Evolutionary conservation across 306 rosid genomes (phyloP).

Genomic region (Macrotyloma uniflorum): DNA sequence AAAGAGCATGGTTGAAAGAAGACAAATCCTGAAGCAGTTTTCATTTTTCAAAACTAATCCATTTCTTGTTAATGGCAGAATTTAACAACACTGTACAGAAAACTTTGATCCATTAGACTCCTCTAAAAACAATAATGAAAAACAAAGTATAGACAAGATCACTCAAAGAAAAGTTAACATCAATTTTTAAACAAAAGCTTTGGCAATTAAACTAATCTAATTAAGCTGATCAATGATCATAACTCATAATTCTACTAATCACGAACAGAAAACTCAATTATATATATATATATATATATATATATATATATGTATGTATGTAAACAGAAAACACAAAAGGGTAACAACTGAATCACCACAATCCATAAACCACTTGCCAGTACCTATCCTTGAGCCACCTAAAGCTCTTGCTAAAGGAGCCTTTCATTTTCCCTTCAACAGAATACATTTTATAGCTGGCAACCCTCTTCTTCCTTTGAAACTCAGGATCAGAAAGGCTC

Average conservation of each 20-base stretch:
- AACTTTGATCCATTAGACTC: neutral
- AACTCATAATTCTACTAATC: conserved; percentile 31
- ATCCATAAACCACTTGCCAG: conserved; percentile 70
- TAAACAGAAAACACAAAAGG: neutral
- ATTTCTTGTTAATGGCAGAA: no score
- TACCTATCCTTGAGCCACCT: conserved; percentile 88
- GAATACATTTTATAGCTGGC: conserved; percentile 89
- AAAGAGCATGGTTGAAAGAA: no score
- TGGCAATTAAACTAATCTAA: neutral
- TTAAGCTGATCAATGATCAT: conserved; percentile 6
- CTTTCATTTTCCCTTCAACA: conserved; percentile 85
- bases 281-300: neutral
- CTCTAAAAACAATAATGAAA: neutral
- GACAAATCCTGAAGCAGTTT: no score
- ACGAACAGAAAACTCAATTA: neutral
- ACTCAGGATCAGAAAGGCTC: conserved; percentile 70
- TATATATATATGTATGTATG: neutral
- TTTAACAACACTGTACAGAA: neutral
- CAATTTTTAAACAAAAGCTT: neutral
- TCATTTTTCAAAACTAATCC: no score
- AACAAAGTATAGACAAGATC: neutral
- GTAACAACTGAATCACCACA: conserved; percentile 46
- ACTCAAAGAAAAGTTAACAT: neutral
- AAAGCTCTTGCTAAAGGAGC: conserved; percentile 81
- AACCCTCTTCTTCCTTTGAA: conserved; percentile 89